A percentile compares a stretch with the other conserved stretches of the same genome.
phyloP scores from a whole-genome alignment of 768 basidiomycete species.

The Xerocomellus dryophilus region DNA sequence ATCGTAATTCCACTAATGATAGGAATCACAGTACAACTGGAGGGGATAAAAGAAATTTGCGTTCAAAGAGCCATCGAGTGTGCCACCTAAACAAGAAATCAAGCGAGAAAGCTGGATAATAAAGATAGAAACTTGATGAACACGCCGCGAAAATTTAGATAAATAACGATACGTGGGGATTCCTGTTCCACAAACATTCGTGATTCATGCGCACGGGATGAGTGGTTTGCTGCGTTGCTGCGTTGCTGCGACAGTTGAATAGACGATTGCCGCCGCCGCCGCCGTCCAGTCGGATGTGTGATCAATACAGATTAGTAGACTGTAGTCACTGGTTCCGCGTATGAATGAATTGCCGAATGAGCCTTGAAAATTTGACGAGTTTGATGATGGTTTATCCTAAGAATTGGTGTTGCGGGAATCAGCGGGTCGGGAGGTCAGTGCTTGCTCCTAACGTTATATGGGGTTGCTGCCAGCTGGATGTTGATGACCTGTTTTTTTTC shows the following conservation, averaged over 20 bases:
- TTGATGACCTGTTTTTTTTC: conserved; percentile 59
- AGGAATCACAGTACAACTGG: conserved; percentile 6
- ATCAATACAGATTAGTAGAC: conserved; percentile 38
- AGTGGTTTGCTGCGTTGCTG: too few species aligned
- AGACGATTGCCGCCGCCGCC: conserved; percentile 28
- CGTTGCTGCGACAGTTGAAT: conserved; percentile 28
- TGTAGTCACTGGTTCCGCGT: conserved; percentile 29
- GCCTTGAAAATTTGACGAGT: conserved; percentile 14
- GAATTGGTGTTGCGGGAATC: conserved; percentile 11
- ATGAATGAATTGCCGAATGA: conserved; percentile 24
- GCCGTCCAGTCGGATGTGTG: conserved; percentile 24
- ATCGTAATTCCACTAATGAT: conserved; percentile 3
- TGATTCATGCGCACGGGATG: conserved; percentile 24
- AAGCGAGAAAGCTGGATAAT: conserved; percentile 24
- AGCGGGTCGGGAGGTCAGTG: conserved; percentile 30
- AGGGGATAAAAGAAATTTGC: not conserved
- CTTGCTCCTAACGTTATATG: conserved; percentile 30
- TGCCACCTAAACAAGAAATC: conserved; percentile 17
- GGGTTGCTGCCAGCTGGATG: conserved; percentile 11
- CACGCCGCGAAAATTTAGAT: conserved; percentile 18
- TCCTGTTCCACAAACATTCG: conserved; percentile 25
- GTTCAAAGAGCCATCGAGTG: conserved; percentile 6
- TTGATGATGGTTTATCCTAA: conserved; percentile 9
- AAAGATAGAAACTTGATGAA: conserved; percentile 25
- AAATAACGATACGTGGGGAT: conserved; percentile 15